These are phyloP conservation scores for Aspergillus novoparasiticus DNA, from an alignment of 2,329 filamentous ascomycete species.

Conservation along the genomic window DNA sequence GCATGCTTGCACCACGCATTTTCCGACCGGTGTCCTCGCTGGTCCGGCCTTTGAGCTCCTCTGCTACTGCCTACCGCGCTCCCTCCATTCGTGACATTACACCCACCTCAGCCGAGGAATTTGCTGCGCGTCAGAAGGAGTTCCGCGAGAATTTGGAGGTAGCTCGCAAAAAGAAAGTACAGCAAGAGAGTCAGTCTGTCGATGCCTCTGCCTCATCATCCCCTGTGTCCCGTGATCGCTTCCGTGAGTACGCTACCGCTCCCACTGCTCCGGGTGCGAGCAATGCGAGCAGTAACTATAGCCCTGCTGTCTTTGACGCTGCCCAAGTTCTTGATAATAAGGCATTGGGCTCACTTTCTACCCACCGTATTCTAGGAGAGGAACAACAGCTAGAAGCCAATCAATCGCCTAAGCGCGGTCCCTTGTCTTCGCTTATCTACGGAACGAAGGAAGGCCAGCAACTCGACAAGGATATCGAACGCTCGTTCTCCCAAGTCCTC, in stretches of 20 bases:
- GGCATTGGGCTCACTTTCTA: constrained; percentile 64
- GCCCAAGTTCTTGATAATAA: constrained; percentile 44
- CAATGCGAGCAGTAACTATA: constrained; percentile 45
- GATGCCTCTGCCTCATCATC: constrained; percentile 42
- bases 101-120: constrained; percentile 69
- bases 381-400: constrained; percentile 62
- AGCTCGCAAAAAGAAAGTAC: constrained; percentile 73
- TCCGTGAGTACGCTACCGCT: constrained; percentile 42
- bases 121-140: constrained; percentile 79
- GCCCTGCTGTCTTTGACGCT: constrained; percentile 41
- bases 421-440: constrained; percentile 87
- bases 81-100: constrained; percentile 88
- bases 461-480: constrained; percentile 92
- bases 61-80: constrained; percentile 53
- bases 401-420: constrained; percentile 66
- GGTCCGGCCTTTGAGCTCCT: constrained; percentile 62
- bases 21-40: constrained; percentile 52
- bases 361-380: constrained; percentile 55
- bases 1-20: constrained; percentile 52
- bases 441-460: constrained; percentile 94
- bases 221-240: constrained; percentile 35
- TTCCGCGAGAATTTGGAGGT: constrained; percentile 82
- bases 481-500: constrained; percentile 91
- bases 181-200: constrained; percentile 79
- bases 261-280: constrained; percentile 49